phyloP scores from a whole-genome alignment of 805 yeast species.

The Cyberlindnera mississippiensis region DNA sequence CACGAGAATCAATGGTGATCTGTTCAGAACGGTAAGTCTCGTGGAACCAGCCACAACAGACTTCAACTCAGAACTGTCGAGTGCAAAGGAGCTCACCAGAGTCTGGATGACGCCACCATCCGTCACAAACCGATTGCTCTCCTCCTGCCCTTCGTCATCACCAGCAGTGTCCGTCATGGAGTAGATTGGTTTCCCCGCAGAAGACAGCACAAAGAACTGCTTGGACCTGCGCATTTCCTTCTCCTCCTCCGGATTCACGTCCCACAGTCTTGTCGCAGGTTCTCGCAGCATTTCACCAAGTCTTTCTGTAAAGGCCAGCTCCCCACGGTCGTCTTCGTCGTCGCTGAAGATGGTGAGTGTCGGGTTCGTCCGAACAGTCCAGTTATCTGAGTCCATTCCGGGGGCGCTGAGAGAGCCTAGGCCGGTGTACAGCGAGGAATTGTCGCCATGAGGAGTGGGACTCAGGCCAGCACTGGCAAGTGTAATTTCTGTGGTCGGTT shows the following conservation, averaged over 20 bases:
- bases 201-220: constrained; percentile 73
- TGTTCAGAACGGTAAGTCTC: constrained; percentile 55
- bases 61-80: constrained; percentile 35
- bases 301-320: constrained; percentile 14
- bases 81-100: constrained; percentile 64
- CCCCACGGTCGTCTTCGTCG: constrained; percentile 18
- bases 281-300: constrained; percentile 27
- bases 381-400: constrained; percentile 11
- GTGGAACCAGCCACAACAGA: constrained; percentile 50
- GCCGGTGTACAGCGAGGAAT: neutral
- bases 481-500: constrained; percentile 33
- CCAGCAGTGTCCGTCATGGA: constrained; percentile 43
- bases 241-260: constrained; percentile 13
- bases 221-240: constrained; percentile 32
- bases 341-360: constrained; percentile 29
- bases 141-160: constrained; percentile 57
- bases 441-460: neutral
- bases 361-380: constrained; percentile 27
- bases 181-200: constrained; percentile 88
- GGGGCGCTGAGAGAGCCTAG: neutral
- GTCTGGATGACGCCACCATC: constrained; percentile 82
- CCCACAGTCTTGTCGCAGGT: constrained; percentile 14
- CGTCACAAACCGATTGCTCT: constrained; percentile 42
- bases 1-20: constrained; percentile 67
- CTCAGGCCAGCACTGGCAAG: constrained; percentile 13